Base-by-base conservation (phyloP, 179 eudicot species). In the Silene vulgaris region DNA sequence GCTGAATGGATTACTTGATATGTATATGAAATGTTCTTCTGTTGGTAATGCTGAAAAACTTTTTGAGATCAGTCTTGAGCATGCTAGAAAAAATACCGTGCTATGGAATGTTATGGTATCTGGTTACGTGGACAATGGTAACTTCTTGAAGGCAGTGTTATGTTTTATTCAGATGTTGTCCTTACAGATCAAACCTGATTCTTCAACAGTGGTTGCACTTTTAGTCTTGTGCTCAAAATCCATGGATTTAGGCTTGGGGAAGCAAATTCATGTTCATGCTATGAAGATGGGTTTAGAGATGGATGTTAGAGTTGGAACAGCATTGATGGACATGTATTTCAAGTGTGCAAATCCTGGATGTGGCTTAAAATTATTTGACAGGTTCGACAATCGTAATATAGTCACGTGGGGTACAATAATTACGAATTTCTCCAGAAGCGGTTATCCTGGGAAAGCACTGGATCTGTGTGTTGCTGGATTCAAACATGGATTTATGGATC, bases 51-150 rank as follows among this genome's bases (percentile, higher is more conserved):
- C 88, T 74, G 60, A 80, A 76, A 78, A 79, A 82, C 80, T 91
- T 12, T 80, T 80, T 75, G 28, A 72, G 37, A 72, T 62, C 26
- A 26, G 65, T 67, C 60, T 74, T 69, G 82, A 87, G 71, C 57
- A 37, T 65, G 50, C 82, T 20, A 77, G 74, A 14, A 73, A 74
- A 76, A 78, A 85, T 78, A 61, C 74, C 20, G 88, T 91, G 71
- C 66, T 86, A 29, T 91, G 93, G 93, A 91, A 88, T 80, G 90
- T 84, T 69, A 87, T 91, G 85, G 84, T 91, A 77, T 89, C 87
- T 75, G 97, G 97, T 8, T 88, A 83, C 75, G 86, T 85, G 37
- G 87, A 85, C 54, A 83, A 85, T 64, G 85, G 86, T 21, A 80
- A 71, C 37, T 83, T 86, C 86, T 54, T 40, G 52, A 84, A 84